Evolutionary conservation across 2,329 filamentous ascomycete genomes (phyloP).

Genomic region (Septoria petroselini): DNA sequence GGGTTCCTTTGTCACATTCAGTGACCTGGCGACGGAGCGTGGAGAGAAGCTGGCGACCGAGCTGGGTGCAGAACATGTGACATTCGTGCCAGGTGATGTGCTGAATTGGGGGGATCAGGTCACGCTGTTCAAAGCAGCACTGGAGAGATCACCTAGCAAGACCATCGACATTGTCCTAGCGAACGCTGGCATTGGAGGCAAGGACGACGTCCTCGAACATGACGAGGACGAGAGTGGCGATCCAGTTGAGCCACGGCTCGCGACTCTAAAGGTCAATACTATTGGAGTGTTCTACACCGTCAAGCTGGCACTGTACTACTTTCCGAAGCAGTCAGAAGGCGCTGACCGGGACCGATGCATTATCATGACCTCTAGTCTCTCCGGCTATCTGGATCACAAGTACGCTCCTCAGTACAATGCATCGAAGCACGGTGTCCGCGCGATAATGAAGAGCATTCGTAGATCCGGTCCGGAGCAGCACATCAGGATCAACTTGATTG

Average conservation of each 20-base stretch:
- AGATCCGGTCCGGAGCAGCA: slow-evolving; percentile 42
- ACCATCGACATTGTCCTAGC: slow-evolving; percentile 33
- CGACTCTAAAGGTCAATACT: slow-evolving; percentile 28
- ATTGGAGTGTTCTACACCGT: slow-evolving; percentile 31
- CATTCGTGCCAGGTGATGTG: slow-evolving; percentile 36
- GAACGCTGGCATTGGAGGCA: slow-evolving; percentile 31
- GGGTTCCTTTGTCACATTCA: slow-evolving; percentile 39
- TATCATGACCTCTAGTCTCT: slow-evolving; percentile 51
- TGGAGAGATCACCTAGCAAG: slow-evolving; percentile 22
- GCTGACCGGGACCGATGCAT: slow-evolving; percentile 47
- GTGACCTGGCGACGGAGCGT: slow-evolving; percentile 33
- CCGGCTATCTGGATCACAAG: slow-evolving; percentile 49
- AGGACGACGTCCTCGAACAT: slow-evolving; percentile 27
- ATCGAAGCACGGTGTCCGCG: slow-evolving; percentile 44
- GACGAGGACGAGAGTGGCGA: slow-evolving; percentile 21
- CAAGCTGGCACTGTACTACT: slow-evolving; percentile 43
- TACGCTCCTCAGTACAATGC: slow-evolving; percentile 40
- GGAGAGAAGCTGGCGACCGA: slow-evolving; percentile 34
- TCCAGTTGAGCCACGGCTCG: slow-evolving; percentile 30
- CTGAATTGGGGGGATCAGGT: slow-evolving; percentile 35
- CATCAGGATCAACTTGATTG: slow-evolving; percentile 47
- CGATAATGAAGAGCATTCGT: slow-evolving; percentile 43
- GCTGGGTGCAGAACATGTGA: slow-evolving; percentile 33
- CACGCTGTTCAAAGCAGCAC: slow-evolving; percentile 33
- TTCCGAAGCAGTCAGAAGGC: slow-evolving; percentile 35